These are phyloP conservation scores for Linum trigynum DNA, from an alignment of 345 rosid species.

Conservation along the genomic window DNA sequence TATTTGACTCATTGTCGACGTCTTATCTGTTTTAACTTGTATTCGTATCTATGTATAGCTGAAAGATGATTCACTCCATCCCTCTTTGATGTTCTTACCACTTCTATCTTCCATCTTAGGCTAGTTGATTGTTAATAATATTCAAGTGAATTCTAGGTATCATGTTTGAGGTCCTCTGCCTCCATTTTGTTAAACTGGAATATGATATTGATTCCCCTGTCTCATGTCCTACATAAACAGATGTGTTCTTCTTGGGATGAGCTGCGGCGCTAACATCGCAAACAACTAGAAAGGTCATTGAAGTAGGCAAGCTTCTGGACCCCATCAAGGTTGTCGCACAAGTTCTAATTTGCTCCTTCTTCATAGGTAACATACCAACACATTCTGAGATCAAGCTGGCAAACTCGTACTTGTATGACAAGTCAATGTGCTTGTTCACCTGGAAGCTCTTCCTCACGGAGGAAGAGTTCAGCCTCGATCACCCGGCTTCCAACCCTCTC, in stretches of 20 bases:
- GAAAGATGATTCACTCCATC: no score
- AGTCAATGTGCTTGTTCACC: slow-evolving; percentile 61
- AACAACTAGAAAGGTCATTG: slow-evolving; percentile 70
- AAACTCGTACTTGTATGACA: slow-evolving; percentile 84
- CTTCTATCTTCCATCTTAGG: no score
- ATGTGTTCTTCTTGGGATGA: slow-evolving; percentile 85
- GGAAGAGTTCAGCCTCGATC: slow-evolving; percentile 69
- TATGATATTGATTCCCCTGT: background rate
- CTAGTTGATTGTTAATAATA: no score
- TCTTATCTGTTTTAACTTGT: no score
- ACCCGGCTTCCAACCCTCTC: slow-evolving; percentile 81
- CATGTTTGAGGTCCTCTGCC: no score
- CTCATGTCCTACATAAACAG: slow-evolving; percentile 31
- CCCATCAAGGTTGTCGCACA: slow-evolving; percentile 96
- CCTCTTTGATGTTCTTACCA: no score
- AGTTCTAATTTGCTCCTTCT: slow-evolving; percentile 84
- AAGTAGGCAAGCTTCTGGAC: slow-evolving; percentile 53
- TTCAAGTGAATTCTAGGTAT: no score
- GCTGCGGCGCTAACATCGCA: slow-evolving; percentile 87
- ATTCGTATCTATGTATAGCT: no score
- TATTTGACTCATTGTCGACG: no score
- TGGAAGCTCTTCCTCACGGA: slow-evolving; percentile 85
- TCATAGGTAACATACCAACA: slow-evolving; percentile 69
- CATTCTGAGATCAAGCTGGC: slow-evolving; percentile 80
- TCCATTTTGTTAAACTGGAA: background rate